Conservation (phyloP, 768 basidiomycete genomes). For the Tylopilus felleus region DNA sequence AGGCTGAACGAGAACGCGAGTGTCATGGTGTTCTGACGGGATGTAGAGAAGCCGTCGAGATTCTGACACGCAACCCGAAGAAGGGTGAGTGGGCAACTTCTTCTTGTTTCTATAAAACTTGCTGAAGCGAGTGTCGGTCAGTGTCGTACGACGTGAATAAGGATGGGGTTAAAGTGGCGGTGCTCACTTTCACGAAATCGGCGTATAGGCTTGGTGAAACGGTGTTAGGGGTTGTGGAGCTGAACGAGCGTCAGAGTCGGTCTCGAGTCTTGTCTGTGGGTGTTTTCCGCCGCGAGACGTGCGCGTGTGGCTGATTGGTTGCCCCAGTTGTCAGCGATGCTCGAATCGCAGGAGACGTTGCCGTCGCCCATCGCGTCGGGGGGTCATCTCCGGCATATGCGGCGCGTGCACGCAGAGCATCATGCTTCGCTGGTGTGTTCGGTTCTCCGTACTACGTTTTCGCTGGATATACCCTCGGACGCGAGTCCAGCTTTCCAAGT, state of each 20-base stretch:
- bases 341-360: conserved; percentile 85
- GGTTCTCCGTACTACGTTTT: conserved; percentile 76
- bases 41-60: conserved; percentile 86
- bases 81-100: conserved; percentile 72
- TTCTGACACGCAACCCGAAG: conserved; percentile 83
- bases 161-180: conserved; percentile 85
- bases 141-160: conserved; percentile 96
- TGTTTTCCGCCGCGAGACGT: not conserved
- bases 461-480: conserved; percentile 90
- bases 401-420: conserved; percentile 82
- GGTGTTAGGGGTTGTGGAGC: conserved; percentile 79
- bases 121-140: conserved; percentile 27
- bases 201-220: conserved; percentile 93
- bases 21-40: conserved; percentile 45
- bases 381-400: conserved; percentile 49
- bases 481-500: conserved; percentile 85
- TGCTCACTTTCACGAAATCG: conserved; percentile 87
- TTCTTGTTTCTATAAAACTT: not conserved
- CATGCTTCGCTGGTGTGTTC: conserved; percentile 73
- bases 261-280: conserved; percentile 82
- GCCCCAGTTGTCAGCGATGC: conserved; percentile 74
- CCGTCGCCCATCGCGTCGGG: conserved; percentile 56
- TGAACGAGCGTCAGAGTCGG: conserved; percentile 70
- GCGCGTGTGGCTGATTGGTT: not conserved
- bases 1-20: conserved; percentile 40